Percentiles rank a stretch among this genome's conserved stretches.
These are phyloP conservation scores for Aegilops tauschii DNA, from an alignment of 176 grass and related monocot genomes.

Conservation along the genomic window DNA sequence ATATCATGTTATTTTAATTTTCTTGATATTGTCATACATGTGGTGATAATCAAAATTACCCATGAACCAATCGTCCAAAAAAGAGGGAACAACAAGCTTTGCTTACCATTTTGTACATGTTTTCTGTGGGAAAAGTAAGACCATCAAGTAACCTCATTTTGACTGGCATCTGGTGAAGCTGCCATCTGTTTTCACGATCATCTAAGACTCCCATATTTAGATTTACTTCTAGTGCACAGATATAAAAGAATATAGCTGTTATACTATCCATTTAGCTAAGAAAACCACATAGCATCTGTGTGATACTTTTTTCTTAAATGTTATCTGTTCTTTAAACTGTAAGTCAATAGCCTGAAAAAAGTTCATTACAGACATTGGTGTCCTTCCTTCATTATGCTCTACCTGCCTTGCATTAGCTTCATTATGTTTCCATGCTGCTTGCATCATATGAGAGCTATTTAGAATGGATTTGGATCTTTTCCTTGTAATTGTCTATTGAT, in stretches of 20 bases:
- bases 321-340: not conserved
- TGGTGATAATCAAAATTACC: not conserved
- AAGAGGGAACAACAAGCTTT: not conserved
- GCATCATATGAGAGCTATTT: not conserved
- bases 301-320: not conserved
- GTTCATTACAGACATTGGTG: not conserved
- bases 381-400: slow-evolving; percentile 12
- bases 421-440: slow-evolving; percentile 13
- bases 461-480: not conserved
- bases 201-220: not conserved
- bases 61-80: not conserved
- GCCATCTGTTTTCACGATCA: not conserved
- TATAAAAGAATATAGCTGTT: not conserved
- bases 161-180: not conserved
- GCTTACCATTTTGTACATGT: not conserved
- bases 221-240: not conserved
- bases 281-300: not conserved
- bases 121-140: not conserved
- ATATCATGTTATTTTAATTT: not conserved
- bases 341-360: not conserved
- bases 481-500: not conserved
- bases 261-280: not conserved
- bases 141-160: not conserved
- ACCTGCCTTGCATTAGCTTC: slow-evolving; percentile 15
- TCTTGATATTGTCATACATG: not conserved